Percentiles rank a stretch among this genome's conserved stretches.
Evolutionary conservation across 352 stramenopile genomes (phyloP).

Genomic region (Aphanomyces astaci): DNA sequence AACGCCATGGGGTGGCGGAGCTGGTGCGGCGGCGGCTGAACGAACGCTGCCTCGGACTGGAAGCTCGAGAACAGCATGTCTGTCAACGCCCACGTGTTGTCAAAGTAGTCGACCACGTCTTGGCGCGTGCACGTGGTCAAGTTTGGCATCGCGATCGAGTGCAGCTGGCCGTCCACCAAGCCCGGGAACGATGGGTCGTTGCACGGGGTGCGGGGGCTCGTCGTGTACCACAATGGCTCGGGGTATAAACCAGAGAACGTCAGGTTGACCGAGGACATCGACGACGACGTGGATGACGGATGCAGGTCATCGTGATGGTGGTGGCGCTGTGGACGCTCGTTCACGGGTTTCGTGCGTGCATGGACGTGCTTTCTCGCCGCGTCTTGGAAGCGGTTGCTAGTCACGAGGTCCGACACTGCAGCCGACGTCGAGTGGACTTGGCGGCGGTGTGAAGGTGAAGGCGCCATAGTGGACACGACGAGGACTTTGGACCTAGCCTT

Average conservation of each 20-base stretch:
- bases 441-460: not conserved
- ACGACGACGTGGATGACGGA: too few relatives aligned
- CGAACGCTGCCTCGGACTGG: conserved; percentile 86
- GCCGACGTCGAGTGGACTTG: not conserved
- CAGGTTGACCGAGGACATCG: too few relatives aligned
- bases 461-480: conserved; percentile 10
- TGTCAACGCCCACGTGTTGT: conserved; percentile 93
- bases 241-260: conserved; percentile 20
- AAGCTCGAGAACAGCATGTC: conserved; percentile 90
- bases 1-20: conserved; percentile 96
- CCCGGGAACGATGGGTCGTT: conserved; percentile 53
- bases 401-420: not conserved
- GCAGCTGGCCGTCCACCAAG: conserved; percentile 36
- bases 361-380: conserved; percentile 1
- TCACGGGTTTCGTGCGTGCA: not conserved
- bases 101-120: conserved; percentile 89
- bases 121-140: conserved; percentile 73
- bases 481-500: conserved; percentile 40
- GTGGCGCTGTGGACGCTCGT: not conserved
- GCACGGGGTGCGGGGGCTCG: conserved; percentile 47
- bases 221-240: conserved; percentile 69
- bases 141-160: conserved; percentile 75
- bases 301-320: too few relatives aligned
- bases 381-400: not conserved
- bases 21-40: conserved; percentile 86